Evolutionary conservation across 352 stramenopile genomes (phyloP).

Genomic region (Phytopythium mirpurense): DNA sequence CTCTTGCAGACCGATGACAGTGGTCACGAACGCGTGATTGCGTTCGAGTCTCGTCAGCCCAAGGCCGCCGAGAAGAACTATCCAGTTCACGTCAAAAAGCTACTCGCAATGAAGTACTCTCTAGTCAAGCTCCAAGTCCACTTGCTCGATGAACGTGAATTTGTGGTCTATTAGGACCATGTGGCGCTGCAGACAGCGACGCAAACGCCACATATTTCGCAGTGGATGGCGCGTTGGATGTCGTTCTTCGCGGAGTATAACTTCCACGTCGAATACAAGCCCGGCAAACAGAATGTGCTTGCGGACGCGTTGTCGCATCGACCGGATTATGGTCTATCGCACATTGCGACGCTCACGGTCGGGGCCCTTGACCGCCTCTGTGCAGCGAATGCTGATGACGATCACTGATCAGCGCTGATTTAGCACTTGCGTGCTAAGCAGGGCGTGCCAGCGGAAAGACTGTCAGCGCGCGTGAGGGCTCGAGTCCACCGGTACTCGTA

Average conservation of each 20-base stretch:
- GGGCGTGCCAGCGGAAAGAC: no score
- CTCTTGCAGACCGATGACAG: slow-evolving; percentile 14
- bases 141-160: slow-evolving; percentile 14
- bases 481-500: slow-evolving; percentile 5
- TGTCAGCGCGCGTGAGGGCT: slow-evolving; percentile 1
- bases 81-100: slow-evolving; percentile 16
- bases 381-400: neutral
- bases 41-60: slow-evolving; percentile 20
- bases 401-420: neutral
- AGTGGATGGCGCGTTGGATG: slow-evolving; percentile 22
- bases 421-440: no score
- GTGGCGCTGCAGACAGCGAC: slow-evolving; percentile 10
- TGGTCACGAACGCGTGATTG: slow-evolving; percentile 12
- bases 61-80: slow-evolving; percentile 20
- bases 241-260: slow-evolving; percentile 24
- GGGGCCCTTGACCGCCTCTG: neutral
- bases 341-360: no score
- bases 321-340: slow-evolving; percentile 8
- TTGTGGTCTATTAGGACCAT: slow-evolving; percentile 20
- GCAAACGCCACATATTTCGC: slow-evolving; percentile 5
- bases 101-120: slow-evolving; percentile 18
- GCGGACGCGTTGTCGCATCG: slow-evolving; percentile 19
- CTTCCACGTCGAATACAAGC: slow-evolving; percentile 16
- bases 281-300: slow-evolving; percentile 12
- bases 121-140: slow-evolving; percentile 26